A percentile compares a stretch with the other conserved stretches of the same genome.
Evolutionary conservation across 2,329 filamentous ascomycete genomes (phyloP).

Genomic region (Cercospora nicotianae): DNA sequence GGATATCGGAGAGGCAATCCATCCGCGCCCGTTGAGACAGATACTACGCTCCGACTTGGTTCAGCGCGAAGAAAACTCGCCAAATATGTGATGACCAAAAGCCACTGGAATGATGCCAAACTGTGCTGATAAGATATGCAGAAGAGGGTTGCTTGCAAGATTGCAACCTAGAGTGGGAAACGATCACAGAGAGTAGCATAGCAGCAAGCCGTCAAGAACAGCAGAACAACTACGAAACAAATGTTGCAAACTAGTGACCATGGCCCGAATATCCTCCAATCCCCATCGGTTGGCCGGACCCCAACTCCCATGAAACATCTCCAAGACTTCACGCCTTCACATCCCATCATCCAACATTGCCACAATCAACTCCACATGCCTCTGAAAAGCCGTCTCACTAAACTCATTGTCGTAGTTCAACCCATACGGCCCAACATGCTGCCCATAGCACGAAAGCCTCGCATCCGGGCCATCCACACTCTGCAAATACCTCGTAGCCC

Average conservation of each 20-base stretch:
- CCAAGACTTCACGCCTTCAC: not conserved
- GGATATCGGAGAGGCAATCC: not conserved
- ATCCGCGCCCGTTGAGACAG: not conserved
- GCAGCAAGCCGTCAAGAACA: not conserved
- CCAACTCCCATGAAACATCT: too few species aligned
- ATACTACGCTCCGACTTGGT: not conserved
- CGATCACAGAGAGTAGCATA: too few species aligned
- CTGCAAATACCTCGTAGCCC: slow-evolving; percentile 13
- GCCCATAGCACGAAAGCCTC: slow-evolving; percentile 15
- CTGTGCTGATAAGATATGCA: not conserved
- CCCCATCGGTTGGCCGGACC: not conserved
- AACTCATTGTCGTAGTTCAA: slow-evolving; percentile 23
- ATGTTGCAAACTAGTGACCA: not conserved
- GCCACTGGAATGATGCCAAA: not conserved
- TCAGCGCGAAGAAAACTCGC: not conserved
- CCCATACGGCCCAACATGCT: slow-evolving; percentile 23
- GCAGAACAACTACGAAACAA: not conserved
- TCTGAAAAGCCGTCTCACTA: not conserved
- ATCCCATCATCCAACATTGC: not conserved
- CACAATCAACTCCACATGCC: slow-evolving; percentile 1
- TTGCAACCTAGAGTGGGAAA: too few species aligned
- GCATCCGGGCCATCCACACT: slow-evolving; percentile 14
- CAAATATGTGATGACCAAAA: not conserved
- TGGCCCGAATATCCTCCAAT: not conserved
- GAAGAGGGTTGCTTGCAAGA: not conserved